A percentile compares a stretch with the other conserved stretches of the same genome.
Evolutionary conservation across 257 asterid species (phyloP).

Genomic region (Solanum clarkiae): DNA sequence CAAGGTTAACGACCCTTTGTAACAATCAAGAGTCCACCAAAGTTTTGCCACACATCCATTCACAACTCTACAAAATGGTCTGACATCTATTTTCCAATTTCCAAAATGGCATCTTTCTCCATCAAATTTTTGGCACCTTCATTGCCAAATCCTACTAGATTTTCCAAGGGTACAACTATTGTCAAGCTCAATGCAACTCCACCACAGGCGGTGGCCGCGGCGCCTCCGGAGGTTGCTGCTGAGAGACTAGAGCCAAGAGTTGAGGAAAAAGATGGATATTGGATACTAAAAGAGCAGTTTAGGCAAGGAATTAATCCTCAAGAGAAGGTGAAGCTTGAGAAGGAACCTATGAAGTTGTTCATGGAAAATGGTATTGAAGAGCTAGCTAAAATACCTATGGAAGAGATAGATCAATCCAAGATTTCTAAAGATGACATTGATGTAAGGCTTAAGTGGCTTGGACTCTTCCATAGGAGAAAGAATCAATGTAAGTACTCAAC

Average conservation of each 20-base stretch:
- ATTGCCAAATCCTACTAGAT: slow-evolving; percentile 14
- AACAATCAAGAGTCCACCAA: slow-evolving; percentile 41
- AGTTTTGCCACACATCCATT: slow-evolving; percentile 4
- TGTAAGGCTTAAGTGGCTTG: slow-evolving; percentile 92
- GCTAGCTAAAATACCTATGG: slow-evolving; percentile 48
- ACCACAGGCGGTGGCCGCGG: slow-evolving; percentile 39
- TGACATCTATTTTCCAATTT: slow-evolving; percentile 6
- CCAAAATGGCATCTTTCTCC: slow-evolving; percentile 55
- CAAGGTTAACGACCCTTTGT: slow-evolving; percentile 45
- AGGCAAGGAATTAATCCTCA: slow-evolving; percentile 73
- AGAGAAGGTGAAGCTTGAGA: slow-evolving; percentile 78
- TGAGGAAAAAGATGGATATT: slow-evolving; percentile 63
- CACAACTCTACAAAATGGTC: slow-evolving; percentile 33
- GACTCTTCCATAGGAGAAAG: slow-evolving; percentile 85
- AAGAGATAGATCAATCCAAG: slow-evolving; percentile 68
- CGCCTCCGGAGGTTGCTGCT: slow-evolving; percentile 22
- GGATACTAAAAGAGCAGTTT: slow-evolving; percentile 70
- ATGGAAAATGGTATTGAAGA: slow-evolving; percentile 77
- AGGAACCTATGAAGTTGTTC: slow-evolving; percentile 82
- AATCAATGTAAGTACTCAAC: slow-evolving; percentile 59
- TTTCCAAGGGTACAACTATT: not conserved
- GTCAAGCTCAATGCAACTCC: slow-evolving; percentile 43
- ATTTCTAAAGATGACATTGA: slow-evolving; percentile 74
- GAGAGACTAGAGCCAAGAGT: slow-evolving; percentile 70
- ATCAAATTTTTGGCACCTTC: slow-evolving; percentile 43